These are phyloP conservation scores for Phytophthora chlamydospora DNA, from an alignment of 352 stramenopile species.

Conservation along the genomic window DNA sequence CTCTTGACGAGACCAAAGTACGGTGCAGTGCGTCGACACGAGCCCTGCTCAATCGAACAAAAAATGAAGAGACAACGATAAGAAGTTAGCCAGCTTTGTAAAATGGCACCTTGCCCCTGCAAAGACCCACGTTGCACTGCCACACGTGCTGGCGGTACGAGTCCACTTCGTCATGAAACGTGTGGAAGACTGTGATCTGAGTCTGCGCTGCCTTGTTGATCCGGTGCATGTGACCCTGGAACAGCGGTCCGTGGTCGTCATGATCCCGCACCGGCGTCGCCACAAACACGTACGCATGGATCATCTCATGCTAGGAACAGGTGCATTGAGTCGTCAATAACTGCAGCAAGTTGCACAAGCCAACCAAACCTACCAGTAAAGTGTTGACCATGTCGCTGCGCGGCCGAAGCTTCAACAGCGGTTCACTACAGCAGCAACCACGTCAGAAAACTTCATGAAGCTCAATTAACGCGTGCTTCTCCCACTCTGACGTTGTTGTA, in stretches of 20 bases:
- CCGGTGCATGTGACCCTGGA: conserved; percentile 82
- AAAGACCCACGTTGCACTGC: conserved; percentile 74
- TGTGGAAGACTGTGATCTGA: conserved; percentile 89
- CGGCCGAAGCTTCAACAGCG: conserved; percentile 81
- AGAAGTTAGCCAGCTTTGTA: not conserved
- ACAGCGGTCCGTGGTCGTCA: conserved; percentile 85
- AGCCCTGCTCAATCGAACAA: conserved; percentile 42
- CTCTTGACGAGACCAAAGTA: conserved; percentile 90
- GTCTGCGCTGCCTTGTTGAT: conserved; percentile 73
- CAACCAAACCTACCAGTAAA: conserved; percentile 53
- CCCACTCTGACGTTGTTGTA: conserved; percentile 14
- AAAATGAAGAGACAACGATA: not conserved
- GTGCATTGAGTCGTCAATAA: not conserved
- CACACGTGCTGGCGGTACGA: conserved; percentile 86
- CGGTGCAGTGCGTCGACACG: conserved; percentile 57
- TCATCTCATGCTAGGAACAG: conserved; percentile 85
- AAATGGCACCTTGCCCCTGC: not conserved
- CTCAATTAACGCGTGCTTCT: not conserved
- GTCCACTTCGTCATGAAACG: conserved; percentile 91
- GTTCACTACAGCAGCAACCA: conserved; percentile 52
- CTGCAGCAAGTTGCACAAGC: not conserved
- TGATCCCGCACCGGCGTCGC: conserved; percentile 78
- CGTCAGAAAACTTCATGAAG: not conserved
- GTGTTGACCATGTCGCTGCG: conserved; percentile 89
- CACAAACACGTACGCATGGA: conserved; percentile 90